Evolutionary conservation across 495 filamentous ascomycete species (phyloP), one percentile per base, ranked within the genome.

Genomic region (Sporormia fimetaria): DNA sequence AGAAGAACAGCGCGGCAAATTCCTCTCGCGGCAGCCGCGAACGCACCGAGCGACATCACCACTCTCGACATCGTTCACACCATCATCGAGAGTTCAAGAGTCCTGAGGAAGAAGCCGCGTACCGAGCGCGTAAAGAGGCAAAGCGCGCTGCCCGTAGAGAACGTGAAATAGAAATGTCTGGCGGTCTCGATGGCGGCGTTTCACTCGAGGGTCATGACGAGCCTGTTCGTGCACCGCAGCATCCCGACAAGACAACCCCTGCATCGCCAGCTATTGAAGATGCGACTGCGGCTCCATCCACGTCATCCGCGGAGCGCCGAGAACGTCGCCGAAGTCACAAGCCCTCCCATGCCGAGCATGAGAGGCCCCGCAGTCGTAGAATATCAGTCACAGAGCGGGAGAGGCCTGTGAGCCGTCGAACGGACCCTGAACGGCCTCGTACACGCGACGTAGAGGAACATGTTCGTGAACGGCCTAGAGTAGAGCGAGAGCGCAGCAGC

Each of bases 21-120:
- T 48, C 44, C 5, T 52, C 49, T 7, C 27, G 25, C 16, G 50
- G 21, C 10, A 48, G 44, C 24, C 43, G 44, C n/a, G 49, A 52
- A 10, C 37, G 42, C 7, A 27, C 22, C 20, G 44, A 53, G 35
- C 44, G 44, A 26, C 50, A 39, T 16, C 39, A 44, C 34, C 50
- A 33, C 3, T 37, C 15, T 12, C 44, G 49, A 14, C 37, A 36
- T 9, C 33, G 38, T 21, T 52, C 49, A 4, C 50, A 53, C 18
- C 33, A 26, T n/a, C 39, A 42, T 18, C 49, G 33, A 15, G 16
- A 36, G 3, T 43, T 46, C 16, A 43, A 36, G 16, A 42, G 44
- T 5, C 15, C 31, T 18, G 38, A 42, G 24, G 50, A 53, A 26
- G 50, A 53, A 18, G 44, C 29, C 12, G 44, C 48, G 25, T 48